Conservation (phyloP, 106 monocot species). For the Dendrobium nobile region DNA sequence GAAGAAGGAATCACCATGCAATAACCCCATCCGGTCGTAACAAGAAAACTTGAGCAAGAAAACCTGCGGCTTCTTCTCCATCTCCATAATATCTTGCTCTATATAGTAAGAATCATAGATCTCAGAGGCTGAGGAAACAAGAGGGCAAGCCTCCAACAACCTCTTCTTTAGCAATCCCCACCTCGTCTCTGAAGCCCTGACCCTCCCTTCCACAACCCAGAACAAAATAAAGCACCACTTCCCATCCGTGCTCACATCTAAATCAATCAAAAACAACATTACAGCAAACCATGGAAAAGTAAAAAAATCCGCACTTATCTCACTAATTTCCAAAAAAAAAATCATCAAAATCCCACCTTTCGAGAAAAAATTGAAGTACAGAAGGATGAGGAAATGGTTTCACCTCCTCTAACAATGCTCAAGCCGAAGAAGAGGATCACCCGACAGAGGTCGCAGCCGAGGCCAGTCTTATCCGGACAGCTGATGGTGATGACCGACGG, state of each 20-base stretch:
- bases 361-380: neutral
- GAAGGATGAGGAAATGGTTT: neutral
- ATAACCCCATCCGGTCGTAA: conserved; percentile 38
- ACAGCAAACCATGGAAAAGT: neutral
- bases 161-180: conserved; percentile 48
- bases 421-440: conserved; percentile 67
- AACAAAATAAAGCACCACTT: conserved; percentile 61
- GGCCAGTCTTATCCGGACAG: conserved; percentile 72
- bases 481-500: conserved; percentile 49
- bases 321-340: too few relatives aligned
- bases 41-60: conserved; percentile 55
- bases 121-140: conserved; percentile 16
- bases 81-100: conserved; percentile 25
- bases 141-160: conserved; percentile 36
- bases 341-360: too few relatives aligned
- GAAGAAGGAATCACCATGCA: conserved; percentile 32
- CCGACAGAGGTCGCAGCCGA: conserved; percentile 76
- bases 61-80: conserved; percentile 25
- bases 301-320: too few relatives aligned
- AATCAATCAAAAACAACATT: neutral
- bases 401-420: conserved; percentile 57
- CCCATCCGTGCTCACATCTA: conserved; percentile 55
- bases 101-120: conserved; percentile 22
- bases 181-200: conserved; percentile 9
- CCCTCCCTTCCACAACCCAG: conserved; percentile 42